These are phyloP conservation scores for Peribolospora baueri DNA, from an alignment of 768 basidiomycete genomes.

Conservation along the genomic window DNA sequence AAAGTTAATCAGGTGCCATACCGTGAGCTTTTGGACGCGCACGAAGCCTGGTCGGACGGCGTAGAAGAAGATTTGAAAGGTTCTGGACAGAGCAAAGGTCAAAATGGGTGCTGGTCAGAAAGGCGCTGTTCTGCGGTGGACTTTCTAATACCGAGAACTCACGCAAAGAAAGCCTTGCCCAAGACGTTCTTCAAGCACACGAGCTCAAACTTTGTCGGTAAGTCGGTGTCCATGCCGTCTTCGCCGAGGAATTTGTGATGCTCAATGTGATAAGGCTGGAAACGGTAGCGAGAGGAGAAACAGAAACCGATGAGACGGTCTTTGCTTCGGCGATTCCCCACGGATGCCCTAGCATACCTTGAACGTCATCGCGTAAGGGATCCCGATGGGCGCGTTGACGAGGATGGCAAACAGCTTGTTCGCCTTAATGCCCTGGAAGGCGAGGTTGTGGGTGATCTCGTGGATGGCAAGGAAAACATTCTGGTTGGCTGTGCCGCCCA, in stretches of 20 bases:
- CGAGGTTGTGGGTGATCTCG: constrained; percentile 94
- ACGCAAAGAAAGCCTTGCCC: constrained; percentile 97
- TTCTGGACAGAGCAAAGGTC: constrained; percentile 26
- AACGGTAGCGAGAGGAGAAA: no score
- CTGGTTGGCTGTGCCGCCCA: constrained; percentile 91
- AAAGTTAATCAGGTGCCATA: constrained; percentile 68
- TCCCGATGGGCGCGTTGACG: constrained; percentile 75
- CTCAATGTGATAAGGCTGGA: constrained; percentile 8
- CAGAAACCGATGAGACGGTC: no score
- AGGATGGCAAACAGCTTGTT: constrained; percentile 77
- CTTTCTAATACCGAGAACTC: constrained; percentile 16
- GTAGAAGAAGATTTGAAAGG: constrained; percentile 95
- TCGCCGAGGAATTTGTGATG: constrained; percentile 75
- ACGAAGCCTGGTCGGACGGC: constrained; percentile 86
- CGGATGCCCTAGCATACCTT: constrained; percentile 30
- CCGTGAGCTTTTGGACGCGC: constrained; percentile 50
- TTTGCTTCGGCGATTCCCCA: no score
- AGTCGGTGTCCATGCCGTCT: constrained; percentile 85
- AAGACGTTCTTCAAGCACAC: constrained; percentile 76
- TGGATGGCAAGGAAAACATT: constrained; percentile 96
- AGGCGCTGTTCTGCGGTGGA: not conserved
- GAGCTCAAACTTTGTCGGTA: constrained; percentile 68
- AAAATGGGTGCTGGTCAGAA: not conserved
- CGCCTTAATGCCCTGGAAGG: constrained; percentile 51
- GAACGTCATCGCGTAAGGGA: constrained; percentile 87